Base-by-base conservation (phyloP, 1,284 basidiomycete genomes). In the Clitocybe nebularis region DNA sequence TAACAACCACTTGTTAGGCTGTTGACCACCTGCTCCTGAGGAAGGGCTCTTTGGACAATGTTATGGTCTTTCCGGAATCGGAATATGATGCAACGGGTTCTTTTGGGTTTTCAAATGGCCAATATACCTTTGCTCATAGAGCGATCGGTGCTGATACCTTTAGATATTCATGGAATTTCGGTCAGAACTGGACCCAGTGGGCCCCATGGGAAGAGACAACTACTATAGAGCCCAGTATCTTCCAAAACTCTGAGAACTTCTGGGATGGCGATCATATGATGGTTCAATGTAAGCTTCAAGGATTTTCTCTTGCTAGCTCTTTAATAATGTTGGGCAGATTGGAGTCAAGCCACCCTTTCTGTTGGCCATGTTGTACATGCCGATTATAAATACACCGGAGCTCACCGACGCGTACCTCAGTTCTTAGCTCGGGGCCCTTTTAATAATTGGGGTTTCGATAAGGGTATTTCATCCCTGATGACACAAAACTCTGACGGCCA, bases 391-490 rank as follows among this genome's bases (percentile, higher is more conserved):
- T 89, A 79, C 60, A 64, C 60, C 10, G 67, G 68, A 9, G 59
- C 59, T 8, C 68, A 75, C 41, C 84, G 92, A 51, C 86, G 89
- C 30, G 84, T 88, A 33, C 92, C 92, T 19, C 90, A 93, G 58
- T 72, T 93, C 54, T 68, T 95, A 38, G 86, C 82, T 35, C 84
- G 92, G 54, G 92, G 92, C 41, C 77, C 80, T 0, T 95, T 90
- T 75, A 95, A 95, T 59, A 67, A 77, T 33, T 95, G 90, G 90
- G 92, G 92, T 47, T 93, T 79, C 58, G 92, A 94, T 67, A 72
- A 81, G 48, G 92, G 92, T 58, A 75, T 91, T 35, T 53, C 75
- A 0, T 74, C 85, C 28, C 56, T 75, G 49, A 86, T 93, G 79
- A 65, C 64, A 28, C 76, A 83, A 44, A 74, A 74, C 32, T 62